Evolutionary conservation across 768 basidiomycete genomes (phyloP), one percentile per base, ranked within the genome.

Genomic region (Sporobolomyces phaffii): DNA sequence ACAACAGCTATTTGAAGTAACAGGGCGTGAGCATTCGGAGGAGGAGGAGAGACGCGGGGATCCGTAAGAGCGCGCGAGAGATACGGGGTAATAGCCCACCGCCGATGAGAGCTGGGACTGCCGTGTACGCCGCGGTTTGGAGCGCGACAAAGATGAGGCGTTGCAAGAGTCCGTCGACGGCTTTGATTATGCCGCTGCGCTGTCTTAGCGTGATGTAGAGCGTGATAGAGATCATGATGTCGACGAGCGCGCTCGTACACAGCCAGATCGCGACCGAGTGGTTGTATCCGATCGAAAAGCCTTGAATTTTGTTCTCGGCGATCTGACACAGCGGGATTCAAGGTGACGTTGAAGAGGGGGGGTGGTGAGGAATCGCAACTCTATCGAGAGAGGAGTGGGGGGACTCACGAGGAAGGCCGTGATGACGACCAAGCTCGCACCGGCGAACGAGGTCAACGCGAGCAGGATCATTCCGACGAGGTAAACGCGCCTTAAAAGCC

Each of bases 81-180:
- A n/a, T 38, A 38, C 17, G 38, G 13, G n/a, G n/a, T n/a, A n/a
- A n/a, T n/a, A 20, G n/a, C 52, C 24, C 34, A 54, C 52, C 52
- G 38, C 52, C 52, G 4, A 36, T 26, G 9, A 54, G 3, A n/a
- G 52, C 52, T 15, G 38, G 38, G 5, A 54, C n/a, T 2, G 52
- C 34, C 4, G 65, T 66, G 52, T 61, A 61, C 5, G 59, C 51
- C 0, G 65, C 65, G 7, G 59, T 60, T 20, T 40, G 58, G 13
- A 66, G 44, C 4, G 36, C 44, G 20, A 54, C 26, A 36, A 53
- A 13, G n/a, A 60, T 66, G 15, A 66, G 59, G 7, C 52, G 43
- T 5, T 24, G 20, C 2, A 66, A 38, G 29, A 66, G 33, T 6
- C 24, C 22, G 47, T 66, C 65, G 13, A 59, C 60, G 8, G 24